Conservation (phyloP, 2,329 filamentous ascomycete species). For the Stromatinia cepivora region DNA sequence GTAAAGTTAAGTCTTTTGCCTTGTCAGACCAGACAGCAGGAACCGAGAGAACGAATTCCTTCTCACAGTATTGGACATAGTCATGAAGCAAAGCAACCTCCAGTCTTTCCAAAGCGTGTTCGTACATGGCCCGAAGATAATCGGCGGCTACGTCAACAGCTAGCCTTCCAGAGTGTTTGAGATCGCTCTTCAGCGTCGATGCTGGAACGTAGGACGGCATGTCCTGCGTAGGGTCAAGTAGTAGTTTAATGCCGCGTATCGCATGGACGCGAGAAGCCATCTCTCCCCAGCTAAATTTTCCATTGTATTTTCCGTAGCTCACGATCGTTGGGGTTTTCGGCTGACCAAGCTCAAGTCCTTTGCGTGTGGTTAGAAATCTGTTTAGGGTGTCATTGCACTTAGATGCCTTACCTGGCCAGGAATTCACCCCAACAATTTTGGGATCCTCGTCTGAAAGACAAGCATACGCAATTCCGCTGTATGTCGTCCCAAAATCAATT, state of each 20-base stretch:
- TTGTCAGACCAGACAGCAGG: slow-evolving; percentile 60
- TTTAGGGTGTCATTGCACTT: background rate
- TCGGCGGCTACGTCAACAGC: slow-evolving; percentile 49
- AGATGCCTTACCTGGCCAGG: slow-evolving; percentile 30
- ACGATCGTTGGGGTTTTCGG: slow-evolving; percentile 28
- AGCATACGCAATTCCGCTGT: slow-evolving; percentile 28
- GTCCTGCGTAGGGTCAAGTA: slow-evolving; percentile 35
- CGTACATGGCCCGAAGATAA: slow-evolving; percentile 41
- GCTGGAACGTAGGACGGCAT: slow-evolving; percentile 26
- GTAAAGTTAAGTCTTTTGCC: slow-evolving; percentile 51
- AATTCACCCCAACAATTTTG: slow-evolving; percentile 17
- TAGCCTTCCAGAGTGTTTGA: slow-evolving; percentile 48
- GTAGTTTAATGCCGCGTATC: slow-evolving; percentile 34
- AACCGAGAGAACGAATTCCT: slow-evolving; percentile 58
- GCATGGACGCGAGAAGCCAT: slow-evolving; percentile 18
- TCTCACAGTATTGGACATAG: slow-evolving; percentile 47
- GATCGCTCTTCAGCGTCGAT: slow-evolving; percentile 34
- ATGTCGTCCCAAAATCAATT: slow-evolving; percentile 34
- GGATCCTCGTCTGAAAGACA: slow-evolving; percentile 14
- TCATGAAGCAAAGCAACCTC: slow-evolving; percentile 46
- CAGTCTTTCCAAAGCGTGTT: slow-evolving; percentile 50
- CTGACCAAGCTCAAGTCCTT: slow-evolving; percentile 14
- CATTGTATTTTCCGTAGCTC: slow-evolving; percentile 22
- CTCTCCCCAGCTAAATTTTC: slow-evolving; percentile 26
- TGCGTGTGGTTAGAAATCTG: background rate